phyloP scores from a whole-genome alignment of 2,329 filamentous ascomycete genomes.

The Phialophora tarda region DNA sequence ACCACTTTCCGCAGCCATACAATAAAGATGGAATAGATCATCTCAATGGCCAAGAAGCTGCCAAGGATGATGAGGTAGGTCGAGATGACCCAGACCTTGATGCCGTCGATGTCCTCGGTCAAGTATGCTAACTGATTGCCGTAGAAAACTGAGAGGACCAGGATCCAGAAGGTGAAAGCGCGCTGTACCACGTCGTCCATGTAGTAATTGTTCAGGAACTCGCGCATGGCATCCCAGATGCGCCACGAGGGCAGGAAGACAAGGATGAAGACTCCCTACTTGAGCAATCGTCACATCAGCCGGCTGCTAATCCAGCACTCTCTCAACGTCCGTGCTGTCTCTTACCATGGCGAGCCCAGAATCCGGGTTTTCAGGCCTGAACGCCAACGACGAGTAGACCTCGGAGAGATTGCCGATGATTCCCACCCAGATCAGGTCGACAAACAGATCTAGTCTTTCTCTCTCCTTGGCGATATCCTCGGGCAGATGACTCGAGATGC shows the following conservation, averaged over 20 bases:
- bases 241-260: constrained; percentile 58
- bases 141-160: constrained; percentile 57
- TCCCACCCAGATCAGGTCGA: constrained; percentile 53
- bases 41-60: constrained; percentile 49
- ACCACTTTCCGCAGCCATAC: constrained; percentile 50
- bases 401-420: constrained; percentile 25
- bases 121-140: constrained; percentile 55
- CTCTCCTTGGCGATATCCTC: constrained; percentile 21
- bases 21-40: constrained; percentile 45
- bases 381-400: constrained; percentile 53
- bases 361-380: constrained; percentile 56
- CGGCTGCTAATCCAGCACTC: background rate
- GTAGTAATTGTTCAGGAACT: constrained; percentile 61
- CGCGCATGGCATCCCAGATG: constrained; percentile 58
- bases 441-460: constrained; percentile 56
- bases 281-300: constrained; percentile 1
- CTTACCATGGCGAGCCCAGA: constrained; percentile 48
- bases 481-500: constrained; percentile 16
- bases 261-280: constrained; percentile 51
- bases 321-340: background rate
- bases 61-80: constrained; percentile 54
- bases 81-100: constrained; percentile 48
- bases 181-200: constrained; percentile 58
- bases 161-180: constrained; percentile 56
- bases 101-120: constrained; percentile 50